Percentiles rank a stretch among this genome's conserved stretches.
These are phyloP conservation scores for Geotrichum restrictum DNA, from an alignment of 1,139 yeast genomes.

Conservation along the genomic window DNA sequence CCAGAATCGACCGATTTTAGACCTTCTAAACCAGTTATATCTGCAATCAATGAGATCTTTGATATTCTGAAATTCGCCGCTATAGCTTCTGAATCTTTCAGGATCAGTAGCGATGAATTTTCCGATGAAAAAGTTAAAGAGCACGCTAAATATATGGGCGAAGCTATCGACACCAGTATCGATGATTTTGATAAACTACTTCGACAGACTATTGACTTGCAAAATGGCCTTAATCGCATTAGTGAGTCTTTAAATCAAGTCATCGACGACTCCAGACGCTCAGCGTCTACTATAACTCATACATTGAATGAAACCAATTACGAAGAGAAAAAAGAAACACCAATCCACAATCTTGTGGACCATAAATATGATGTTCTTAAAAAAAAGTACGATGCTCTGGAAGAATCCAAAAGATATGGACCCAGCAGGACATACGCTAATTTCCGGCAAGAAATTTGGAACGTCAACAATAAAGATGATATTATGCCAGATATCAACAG, in stretches of 20 bases:
- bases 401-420: constrained; percentile 14
- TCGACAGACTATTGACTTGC: constrained; percentile 3
- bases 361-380: not conserved
- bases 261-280: not conserved
- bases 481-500: constrained; percentile 27
- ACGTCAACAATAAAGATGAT: constrained; percentile 22
- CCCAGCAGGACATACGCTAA: constrained; percentile 1
- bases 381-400: not conserved
- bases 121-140: not conserved
- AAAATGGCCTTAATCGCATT: not conserved
- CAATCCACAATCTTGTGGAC: not conserved
- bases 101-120: not conserved
- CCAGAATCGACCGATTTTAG: not conserved
- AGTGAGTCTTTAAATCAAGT: not conserved
- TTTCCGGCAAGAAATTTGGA: constrained; percentile 24
- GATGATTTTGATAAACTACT: not conserved
- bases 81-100: not conserved
- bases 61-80: not conserved
- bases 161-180: not conserved
- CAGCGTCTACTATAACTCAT: not conserved
- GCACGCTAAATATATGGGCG: too few species aligned
- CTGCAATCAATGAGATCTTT: not conserved
- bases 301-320: not conserved
- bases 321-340: not conserved
- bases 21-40: not conserved